These are phyloP conservation scores for Sordariomycetes sp. DNA, from an alignment of 2,329 filamentous ascomycete genomes.

Conservation along the genomic window DNA sequence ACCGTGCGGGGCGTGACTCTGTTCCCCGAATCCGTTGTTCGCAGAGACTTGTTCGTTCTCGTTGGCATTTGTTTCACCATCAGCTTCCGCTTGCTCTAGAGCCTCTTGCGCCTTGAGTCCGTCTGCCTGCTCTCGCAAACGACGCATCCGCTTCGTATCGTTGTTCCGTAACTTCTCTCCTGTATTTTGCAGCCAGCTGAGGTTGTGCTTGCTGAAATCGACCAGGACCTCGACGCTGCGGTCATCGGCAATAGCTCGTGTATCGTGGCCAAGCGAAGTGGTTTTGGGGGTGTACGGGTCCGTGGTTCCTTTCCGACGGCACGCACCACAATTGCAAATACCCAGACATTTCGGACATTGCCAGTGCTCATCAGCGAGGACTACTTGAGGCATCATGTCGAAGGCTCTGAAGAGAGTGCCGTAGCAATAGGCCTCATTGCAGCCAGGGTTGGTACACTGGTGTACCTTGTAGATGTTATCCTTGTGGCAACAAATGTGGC, in stretches of 20 bases:
- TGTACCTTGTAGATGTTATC: constrained; percentile 82
- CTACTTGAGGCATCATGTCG: constrained; percentile 74
- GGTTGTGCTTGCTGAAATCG: constrained; percentile 83
- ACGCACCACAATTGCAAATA: constrained; percentile 80
- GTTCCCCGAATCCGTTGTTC: constrained; percentile 19
- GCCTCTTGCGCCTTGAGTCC: constrained; percentile 45
- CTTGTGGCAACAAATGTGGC: constrained; percentile 75
- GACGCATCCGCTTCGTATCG: constrained; percentile 48
- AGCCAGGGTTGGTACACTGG: constrained; percentile 61
- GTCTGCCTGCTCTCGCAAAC: constrained; percentile 45
- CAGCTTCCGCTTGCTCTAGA: constrained; percentile 18
- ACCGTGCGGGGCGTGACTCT: constrained; percentile 20
- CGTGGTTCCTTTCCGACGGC: constrained; percentile 57
- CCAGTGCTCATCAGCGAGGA: constrained; percentile 78
- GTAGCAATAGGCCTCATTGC: constrained; percentile 77
- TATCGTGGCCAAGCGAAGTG: constrained; percentile 85
- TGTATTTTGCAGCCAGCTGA: constrained; percentile 64
- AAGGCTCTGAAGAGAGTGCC: constrained; percentile 88
- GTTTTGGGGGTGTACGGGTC: constrained; percentile 78
- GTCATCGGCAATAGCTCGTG: constrained; percentile 79
- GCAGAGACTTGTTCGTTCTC: too few relatives aligned
- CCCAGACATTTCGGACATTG: constrained; percentile 78
- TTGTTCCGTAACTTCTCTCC: constrained; percentile 50
- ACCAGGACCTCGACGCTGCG: constrained; percentile 85
- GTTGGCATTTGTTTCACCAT: constrained; percentile 7